A percentile compares a stretch with the other conserved stretches of the same genome.
Evolutionary conservation across 108 stramenopile species (phyloP).

Genomic region (Thalassiosira profunda): DNA sequence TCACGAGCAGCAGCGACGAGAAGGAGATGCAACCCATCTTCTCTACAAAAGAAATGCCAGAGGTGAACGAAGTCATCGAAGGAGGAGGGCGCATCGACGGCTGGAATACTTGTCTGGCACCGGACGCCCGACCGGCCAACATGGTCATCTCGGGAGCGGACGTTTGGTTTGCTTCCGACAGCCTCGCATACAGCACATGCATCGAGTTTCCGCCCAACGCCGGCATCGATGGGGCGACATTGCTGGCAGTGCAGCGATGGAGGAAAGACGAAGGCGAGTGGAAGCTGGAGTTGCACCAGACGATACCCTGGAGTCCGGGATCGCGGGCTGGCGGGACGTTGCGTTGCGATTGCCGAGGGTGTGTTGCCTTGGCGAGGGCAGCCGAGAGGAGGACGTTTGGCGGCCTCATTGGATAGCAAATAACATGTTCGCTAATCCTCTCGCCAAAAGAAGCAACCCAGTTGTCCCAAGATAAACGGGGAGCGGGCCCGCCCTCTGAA

Average conservation of each 20-base stretch:
- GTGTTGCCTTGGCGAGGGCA: slow-evolving; percentile 74
- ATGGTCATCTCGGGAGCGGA: slow-evolving; percentile 77
- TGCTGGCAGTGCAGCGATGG: slow-evolving; percentile 80
- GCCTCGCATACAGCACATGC: slow-evolving; percentile 68
- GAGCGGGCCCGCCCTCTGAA: too few relatives aligned
- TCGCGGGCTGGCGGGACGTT: slow-evolving; percentile 75
- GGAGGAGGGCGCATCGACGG: slow-evolving; percentile 76
- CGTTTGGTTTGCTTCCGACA: slow-evolving; percentile 54
- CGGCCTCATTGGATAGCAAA: slow-evolving; percentile 66
- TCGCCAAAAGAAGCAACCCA: too few relatives aligned
- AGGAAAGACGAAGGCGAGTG: slow-evolving; percentile 47
- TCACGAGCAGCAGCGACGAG: slow-evolving; percentile 50
- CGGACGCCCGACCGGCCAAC: slow-evolving; percentile 69
- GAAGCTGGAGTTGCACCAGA: slow-evolving; percentile 81
- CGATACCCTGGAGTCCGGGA: slow-evolving; percentile 79
- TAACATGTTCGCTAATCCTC: too few relatives aligned
- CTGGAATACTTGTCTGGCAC: slow-evolving; percentile 70
- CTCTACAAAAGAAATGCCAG: not conserved
- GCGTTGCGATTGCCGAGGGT: slow-evolving; percentile 78
- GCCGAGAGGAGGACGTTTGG: slow-evolving; percentile 66
- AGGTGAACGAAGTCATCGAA: slow-evolving; percentile 65
- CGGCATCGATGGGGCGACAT: slow-evolving; percentile 58
- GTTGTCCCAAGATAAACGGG: too few relatives aligned
- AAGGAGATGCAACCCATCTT: slow-evolving; percentile 25
- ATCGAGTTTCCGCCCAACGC: slow-evolving; percentile 73